Base-by-base conservation (phyloP, 148 eudicot genomes). In the Arbutus unedo region DNA sequence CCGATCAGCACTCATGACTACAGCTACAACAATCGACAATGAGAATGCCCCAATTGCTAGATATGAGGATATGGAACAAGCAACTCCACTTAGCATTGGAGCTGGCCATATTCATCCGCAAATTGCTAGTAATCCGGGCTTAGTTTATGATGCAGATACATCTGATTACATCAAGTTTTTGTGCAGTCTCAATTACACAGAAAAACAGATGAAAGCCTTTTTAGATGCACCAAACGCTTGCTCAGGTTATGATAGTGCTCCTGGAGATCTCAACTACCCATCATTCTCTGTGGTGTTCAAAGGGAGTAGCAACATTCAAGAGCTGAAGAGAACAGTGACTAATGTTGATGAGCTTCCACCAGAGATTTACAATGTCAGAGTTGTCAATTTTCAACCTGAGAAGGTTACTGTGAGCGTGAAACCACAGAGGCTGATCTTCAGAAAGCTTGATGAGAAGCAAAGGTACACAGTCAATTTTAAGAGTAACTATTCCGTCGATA, bases 181-280 rank as follows among this genome's bases (percentile, higher is more conserved):
- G 31, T 81, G 83, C 60, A 55, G n/a, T 60, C 67, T 64, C 4
- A 79, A 79, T n/a, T 66, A 79, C 48, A 66, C 74, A 5, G 47
- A 79, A 21, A 45, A 79, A 38, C 81, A 78, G 25, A 56, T 78
- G 81, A 81, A 71, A 31, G 62, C 31, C 3, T 71, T 71, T 41
- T 53, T 13, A 41, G 83, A 8, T 21, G 77, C 67, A 49, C 47
- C 25, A n/a, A 43, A 70, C 11, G 8, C 83, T 70, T 71, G 83
- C 83, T 53, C 77, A 14, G 11, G 66, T 18, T 66, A 62, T 16
- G 3, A 50, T 8, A 23, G 74, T 25, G 54, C 77, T 81, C 83
- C 41, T 18, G 76, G 77, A 47, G 83, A 81, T 19, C 83, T 81
- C 76, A 81, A 81, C 77, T 81, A 81, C 31, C 83, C 77, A 8